Evolutionary conservation across 306 rosid genomes (phyloP).

Genomic region (Vachellia collinsii): DNA sequence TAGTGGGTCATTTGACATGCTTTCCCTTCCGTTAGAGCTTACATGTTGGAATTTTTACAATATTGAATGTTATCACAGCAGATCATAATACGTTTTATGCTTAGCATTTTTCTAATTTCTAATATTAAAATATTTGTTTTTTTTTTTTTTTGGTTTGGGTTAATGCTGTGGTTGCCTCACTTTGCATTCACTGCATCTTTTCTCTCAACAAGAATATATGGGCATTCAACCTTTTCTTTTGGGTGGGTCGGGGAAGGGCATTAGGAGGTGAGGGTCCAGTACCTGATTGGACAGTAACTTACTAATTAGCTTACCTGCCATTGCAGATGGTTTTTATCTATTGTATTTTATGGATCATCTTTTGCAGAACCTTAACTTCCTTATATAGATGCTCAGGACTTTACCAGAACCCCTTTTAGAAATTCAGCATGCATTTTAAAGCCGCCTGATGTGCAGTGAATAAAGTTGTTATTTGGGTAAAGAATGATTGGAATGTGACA

Average conservation of each 20-base stretch:
- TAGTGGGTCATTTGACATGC: not conserved
- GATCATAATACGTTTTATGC: not conserved
- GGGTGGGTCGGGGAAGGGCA: not conserved
- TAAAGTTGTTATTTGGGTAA: not conserved
- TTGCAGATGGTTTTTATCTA: not conserved
- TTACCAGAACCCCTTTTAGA: not conserved
- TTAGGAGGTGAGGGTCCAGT: not conserved
- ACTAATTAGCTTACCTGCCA: not conserved
- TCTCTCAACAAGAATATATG: not conserved
- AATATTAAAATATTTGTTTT: too few species aligned
- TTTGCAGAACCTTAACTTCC: not conserved
- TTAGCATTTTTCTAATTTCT: not conserved
- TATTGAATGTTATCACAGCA: not conserved
- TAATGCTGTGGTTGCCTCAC: not conserved
- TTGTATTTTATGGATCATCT: not conserved
- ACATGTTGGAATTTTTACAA: not conserved
- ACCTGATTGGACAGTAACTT: not conserved
- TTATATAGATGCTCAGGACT: not conserved
- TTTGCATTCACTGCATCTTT: not conserved
- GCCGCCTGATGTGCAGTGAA: not conserved
- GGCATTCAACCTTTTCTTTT: not conserved
- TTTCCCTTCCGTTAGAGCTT: not conserved
- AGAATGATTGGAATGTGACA: not conserved
- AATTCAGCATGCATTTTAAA: not conserved
- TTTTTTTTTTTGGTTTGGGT: too few species aligned